Percentiles rank a stretch among this genome's conserved stretches.
These are phyloP conservation scores for Piromyces finnis DNA, from an alignment of 192 early-diverging fungal species.

Conservation along the genomic window DNA sequence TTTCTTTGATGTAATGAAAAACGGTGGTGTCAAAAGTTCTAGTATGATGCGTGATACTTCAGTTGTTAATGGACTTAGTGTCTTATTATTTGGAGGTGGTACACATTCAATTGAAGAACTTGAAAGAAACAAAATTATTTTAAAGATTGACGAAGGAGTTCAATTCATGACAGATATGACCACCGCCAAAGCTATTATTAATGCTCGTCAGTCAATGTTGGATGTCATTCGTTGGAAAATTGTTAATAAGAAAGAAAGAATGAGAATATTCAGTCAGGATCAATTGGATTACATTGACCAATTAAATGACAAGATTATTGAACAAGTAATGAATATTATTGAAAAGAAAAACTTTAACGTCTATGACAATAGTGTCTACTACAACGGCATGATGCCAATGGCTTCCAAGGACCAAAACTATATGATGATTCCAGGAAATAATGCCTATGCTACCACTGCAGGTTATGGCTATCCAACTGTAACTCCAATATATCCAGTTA, in stretches of 20 bases:
- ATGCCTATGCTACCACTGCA: background rate
- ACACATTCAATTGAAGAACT: background rate
- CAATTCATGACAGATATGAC: background rate
- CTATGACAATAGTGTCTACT: background rate
- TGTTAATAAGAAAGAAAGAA: background rate
- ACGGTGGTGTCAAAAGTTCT: background rate
- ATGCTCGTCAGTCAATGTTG: background rate
- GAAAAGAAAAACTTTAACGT: background rate
- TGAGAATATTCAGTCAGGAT: background rate
- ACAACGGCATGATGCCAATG: background rate
- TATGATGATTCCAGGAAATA: background rate
- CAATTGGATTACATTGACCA: background rate
- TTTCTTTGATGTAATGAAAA: background rate
- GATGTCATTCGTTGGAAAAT: background rate
- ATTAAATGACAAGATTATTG: background rate
- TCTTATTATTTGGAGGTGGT: background rate
- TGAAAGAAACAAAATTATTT: background rate
- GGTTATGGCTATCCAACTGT: background rate
- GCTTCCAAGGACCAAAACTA: background rate
- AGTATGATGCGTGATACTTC: background rate
- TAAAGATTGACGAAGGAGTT: background rate
- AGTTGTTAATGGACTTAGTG: background rate
- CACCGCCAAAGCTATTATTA: background rate
- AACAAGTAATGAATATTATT: background rate
- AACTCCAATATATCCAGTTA: background rate